Conservation (phyloP, 352 stramenopile species). For the Globisporangium solare region DNA sequence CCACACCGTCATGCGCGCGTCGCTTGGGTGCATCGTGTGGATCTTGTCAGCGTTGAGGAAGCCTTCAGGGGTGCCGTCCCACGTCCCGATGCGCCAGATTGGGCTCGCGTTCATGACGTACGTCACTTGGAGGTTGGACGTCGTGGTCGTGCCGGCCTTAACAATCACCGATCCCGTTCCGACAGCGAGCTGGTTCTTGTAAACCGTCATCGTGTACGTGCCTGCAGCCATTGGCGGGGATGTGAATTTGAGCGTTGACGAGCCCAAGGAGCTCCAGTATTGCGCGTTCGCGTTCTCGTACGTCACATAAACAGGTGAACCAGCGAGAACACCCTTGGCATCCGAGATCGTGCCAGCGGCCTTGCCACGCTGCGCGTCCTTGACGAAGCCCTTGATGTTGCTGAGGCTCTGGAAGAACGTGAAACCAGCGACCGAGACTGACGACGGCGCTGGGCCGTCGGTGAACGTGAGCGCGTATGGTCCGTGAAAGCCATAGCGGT, state of each 20-base stretch:
- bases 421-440: slow-evolving; percentile 28
- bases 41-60: slow-evolving; percentile 58
- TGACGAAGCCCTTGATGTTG: slow-evolving; percentile 30
- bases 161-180: slow-evolving; percentile 26
- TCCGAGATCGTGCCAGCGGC: slow-evolving; percentile 34
- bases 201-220: slow-evolving; percentile 48
- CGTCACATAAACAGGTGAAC: slow-evolving; percentile 22
- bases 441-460: slow-evolving; percentile 19
- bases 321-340: slow-evolving; percentile 19
- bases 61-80: slow-evolving; percentile 43
- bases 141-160: slow-evolving; percentile 10
- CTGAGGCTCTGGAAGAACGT: slow-evolving; percentile 34
- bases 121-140: slow-evolving; percentile 20
- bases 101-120: slow-evolving; percentile 18
- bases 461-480: slow-evolving; percentile 44
- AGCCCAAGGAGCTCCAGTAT: slow-evolving; percentile 31
- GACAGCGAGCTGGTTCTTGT: slow-evolving; percentile 50
- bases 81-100: slow-evolving; percentile 46
- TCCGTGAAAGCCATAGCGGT: slow-evolving; percentile 49
- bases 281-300: slow-evolving; percentile 36
- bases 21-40: slow-evolving; percentile 43
- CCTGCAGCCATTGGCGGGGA: slow-evolving; percentile 42
- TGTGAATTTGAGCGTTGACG: slow-evolving; percentile 20
- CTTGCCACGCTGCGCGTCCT: slow-evolving; percentile 23
- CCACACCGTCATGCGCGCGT: slow-evolving; percentile 33